Percentiles rank a stretch among this genome's conserved stretches.
These are phyloP conservation scores for Capsella rubella DNA, from an alignment of 441 rosid genomes.

Conservation along the genomic window DNA sequence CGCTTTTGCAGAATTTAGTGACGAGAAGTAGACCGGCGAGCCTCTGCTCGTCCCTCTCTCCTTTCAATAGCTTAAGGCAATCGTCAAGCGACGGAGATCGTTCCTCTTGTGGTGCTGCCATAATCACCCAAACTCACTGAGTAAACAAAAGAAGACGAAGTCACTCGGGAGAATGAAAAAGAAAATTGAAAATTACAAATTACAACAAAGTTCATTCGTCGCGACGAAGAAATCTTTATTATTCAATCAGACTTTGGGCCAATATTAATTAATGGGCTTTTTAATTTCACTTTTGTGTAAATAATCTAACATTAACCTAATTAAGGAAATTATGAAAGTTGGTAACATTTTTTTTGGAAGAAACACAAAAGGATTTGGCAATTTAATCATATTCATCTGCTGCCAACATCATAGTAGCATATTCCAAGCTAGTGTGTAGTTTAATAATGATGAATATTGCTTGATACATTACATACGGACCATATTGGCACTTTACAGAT, in stretches of 20 bases:
- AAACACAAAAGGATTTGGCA: no score
- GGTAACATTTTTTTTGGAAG: no score
- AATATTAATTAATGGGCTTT: not conserved
- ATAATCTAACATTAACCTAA: no score
- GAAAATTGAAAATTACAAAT: not conserved
- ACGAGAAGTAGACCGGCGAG: constrained; percentile 93
- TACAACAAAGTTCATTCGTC: constrained; percentile 9
- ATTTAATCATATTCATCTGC: not conserved
- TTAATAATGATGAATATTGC: constrained; percentile 9
- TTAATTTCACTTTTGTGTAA: no score
- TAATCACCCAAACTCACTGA: constrained; percentile 20
- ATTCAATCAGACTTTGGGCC: not conserved
- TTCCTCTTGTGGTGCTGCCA: constrained; percentile 45
- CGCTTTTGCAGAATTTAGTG: constrained; percentile 74
- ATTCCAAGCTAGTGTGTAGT: not conserved
- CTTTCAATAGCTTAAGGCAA: constrained; percentile 79
- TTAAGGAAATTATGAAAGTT: no score
- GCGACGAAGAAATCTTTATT: not conserved
- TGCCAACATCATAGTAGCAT: not conserved
- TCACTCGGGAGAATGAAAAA: not conserved
- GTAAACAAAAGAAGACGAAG: not conserved
- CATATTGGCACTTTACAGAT: constrained; percentile 22
- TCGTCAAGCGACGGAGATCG: constrained; percentile 66
- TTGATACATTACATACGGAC: constrained; percentile 21
- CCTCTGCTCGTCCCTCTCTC: constrained; percentile 91